Evolutionary conservation across 768 basidiomycete species (phyloP).

Genomic region (Lactarius vividus): DNA sequence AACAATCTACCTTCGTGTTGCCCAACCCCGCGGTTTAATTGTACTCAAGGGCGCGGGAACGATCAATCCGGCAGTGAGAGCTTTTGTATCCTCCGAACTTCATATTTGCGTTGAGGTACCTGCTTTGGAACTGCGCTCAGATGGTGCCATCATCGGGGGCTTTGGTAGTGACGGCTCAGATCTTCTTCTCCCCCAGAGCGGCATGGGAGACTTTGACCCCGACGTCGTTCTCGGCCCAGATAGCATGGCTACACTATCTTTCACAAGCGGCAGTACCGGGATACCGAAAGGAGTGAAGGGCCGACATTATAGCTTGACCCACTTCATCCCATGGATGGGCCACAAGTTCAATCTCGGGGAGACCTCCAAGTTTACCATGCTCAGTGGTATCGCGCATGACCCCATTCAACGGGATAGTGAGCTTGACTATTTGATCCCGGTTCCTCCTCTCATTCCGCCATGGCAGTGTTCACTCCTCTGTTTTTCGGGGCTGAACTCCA

Average conservation of each 20-base stretch:
- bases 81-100: conserved; percentile 75
- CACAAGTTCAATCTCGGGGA: conserved; percentile 73
- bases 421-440: conserved; percentile 36
- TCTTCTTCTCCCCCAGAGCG: conserved; percentile 52
- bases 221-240: conserved; percentile 90
- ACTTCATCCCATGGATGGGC: conserved; percentile 99
- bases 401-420: conserved; percentile 98
- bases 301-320: conserved; percentile 92
- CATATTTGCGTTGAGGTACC: conserved; percentile 89
- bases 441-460: conserved; percentile 12
- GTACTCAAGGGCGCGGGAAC: conserved; percentile 87
- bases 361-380: conserved; percentile 91
- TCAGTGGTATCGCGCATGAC: conserved; percentile 98
- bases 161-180: conserved; percentile 45
- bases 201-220: conserved; percentile 68
- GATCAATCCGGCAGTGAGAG: conserved; percentile 76
- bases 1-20: conserved; percentile 89
- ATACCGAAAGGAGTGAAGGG: conserved; percentile 98
- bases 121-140: conserved; percentile 69
- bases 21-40: conserved; percentile 86
- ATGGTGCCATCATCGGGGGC: conserved; percentile 69
- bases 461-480: conserved; percentile 91
- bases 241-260: conserved; percentile 89
- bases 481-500: conserved; percentile 96
- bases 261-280: conserved; percentile 96